Percentiles rank a stretch among this genome's conserved stretches.
These are phyloP conservation scores for Ascochyta clinopodiicola DNA, from an alignment of 2,329 filamentous ascomycete species.

Conservation along the genomic window DNA sequence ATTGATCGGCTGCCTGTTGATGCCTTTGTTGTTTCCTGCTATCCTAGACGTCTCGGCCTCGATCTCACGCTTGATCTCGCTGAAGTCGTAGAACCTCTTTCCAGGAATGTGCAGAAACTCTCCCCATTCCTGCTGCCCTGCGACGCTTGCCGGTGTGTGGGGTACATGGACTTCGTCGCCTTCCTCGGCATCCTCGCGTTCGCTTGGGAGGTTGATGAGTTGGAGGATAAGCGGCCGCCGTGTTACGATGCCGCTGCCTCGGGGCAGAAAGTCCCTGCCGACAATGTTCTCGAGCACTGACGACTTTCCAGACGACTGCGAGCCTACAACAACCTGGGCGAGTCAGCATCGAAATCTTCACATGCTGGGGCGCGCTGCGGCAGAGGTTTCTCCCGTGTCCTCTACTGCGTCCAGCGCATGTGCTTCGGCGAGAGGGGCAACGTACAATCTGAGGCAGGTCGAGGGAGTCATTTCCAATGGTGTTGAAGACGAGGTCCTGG, in stretches of 20 bases:
- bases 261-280: constrained; percentile 93
- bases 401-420: constrained; percentile 16
- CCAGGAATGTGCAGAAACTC: constrained; percentile 96
- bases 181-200: constrained; percentile 71
- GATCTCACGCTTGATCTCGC: constrained; percentile 92
- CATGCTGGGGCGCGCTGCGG: constrained; percentile 5
- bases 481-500: constrained; percentile 99
- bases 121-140: constrained; percentile 77
- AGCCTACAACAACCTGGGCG: constrained; percentile 92
- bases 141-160: constrained; percentile 78
- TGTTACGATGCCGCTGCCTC: constrained; percentile 96
- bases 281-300: constrained; percentile 99
- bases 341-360: constrained; percentile 23
- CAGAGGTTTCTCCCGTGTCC: constrained; percentile 12
- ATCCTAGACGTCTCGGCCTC: constrained; percentile 96
- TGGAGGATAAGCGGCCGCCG: constrained; percentile 93
- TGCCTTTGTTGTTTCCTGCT: constrained; percentile 96
- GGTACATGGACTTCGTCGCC: constrained; percentile 71
- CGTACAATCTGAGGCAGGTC: constrained; percentile 98
- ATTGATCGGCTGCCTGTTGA: constrained; percentile 97
- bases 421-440: constrained; percentile 55
- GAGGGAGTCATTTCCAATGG: constrained; percentile 97
- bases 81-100: constrained; percentile 88
- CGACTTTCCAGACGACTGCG: constrained; percentile 97
- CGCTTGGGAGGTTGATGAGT: constrained; percentile 90